phyloP scores from a whole-genome alignment of 257 asterid species.

The Anisodus tanguticus region DNA sequence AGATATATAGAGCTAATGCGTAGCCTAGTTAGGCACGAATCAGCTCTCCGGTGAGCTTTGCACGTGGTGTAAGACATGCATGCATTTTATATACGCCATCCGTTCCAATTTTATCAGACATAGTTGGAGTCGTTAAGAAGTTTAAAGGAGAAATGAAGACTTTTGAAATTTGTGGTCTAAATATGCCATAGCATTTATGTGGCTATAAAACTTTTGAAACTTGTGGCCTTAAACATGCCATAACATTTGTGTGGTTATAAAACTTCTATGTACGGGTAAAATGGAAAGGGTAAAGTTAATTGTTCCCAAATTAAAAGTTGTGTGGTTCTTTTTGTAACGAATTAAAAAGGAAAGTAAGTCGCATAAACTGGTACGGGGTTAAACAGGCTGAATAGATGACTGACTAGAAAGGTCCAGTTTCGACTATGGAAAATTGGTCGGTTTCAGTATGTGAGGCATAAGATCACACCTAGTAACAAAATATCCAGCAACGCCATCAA shows the following conservation, averaged over 20 bases:
- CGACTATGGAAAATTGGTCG: not conserved
- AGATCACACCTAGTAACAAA: not conserved
- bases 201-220: not conserved
- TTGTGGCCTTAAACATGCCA: not conserved
- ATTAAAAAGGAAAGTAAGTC: not conserved
- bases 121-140: not conserved
- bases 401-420: not conserved
- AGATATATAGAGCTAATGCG: not conserved
- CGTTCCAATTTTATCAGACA: not conserved
- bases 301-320: not conserved
- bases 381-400: not conserved
- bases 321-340: not conserved
- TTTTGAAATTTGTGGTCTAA: not conserved
- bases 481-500: conserved; percentile 5
- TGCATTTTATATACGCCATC: not conserved
- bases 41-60: not conserved
- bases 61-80: not conserved
- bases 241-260: not conserved
- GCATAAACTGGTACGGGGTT: not conserved
- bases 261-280: not conserved
- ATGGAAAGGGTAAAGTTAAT: not conserved
- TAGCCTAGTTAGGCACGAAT: conserved; percentile 11
- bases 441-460: not conserved
- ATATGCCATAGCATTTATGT: not conserved
- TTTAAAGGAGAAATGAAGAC: not conserved